phyloP scores from a whole-genome alignment of 805 yeast genomes.

The Ogataea dorogensis region DNA sequence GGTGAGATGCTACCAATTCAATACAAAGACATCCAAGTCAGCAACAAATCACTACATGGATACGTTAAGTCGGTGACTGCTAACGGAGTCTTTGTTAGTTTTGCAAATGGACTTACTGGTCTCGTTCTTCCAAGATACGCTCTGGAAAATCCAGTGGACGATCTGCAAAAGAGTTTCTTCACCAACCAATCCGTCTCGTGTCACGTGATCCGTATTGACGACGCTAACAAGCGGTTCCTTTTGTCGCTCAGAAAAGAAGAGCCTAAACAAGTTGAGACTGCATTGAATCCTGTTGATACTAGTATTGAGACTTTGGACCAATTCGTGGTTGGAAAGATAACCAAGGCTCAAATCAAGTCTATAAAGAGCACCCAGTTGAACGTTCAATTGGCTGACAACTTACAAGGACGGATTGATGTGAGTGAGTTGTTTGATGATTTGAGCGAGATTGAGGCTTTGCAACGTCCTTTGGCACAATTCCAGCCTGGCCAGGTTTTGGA shows the following conservation, averaged over 20 bases:
- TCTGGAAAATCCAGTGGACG: conserved; percentile 50
- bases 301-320: conserved; percentile 49
- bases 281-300: conserved; percentile 61
- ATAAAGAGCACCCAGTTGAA: conserved; percentile 73
- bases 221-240: conserved; percentile 66
- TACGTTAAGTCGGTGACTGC: conserved; percentile 75
- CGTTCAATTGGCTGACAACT: conserved; percentile 71
- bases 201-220: conserved; percentile 65
- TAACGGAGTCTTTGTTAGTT: conserved; percentile 79
- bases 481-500: conserved; percentile 54
- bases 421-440: conserved; percentile 60
- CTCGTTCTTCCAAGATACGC: conserved; percentile 75
- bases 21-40: conserved; percentile 56
- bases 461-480: conserved; percentile 59
- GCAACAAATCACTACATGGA: conserved; percentile 57
- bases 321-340: conserved; percentile 55
- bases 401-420: conserved; percentile 76
- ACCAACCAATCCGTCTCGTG: conserved; percentile 71
- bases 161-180: conserved; percentile 52
- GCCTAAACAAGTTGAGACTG: conserved; percentile 27
- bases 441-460: conserved; percentile 54
- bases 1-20: conserved; percentile 51
- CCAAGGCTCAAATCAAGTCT: conserved; percentile 58
- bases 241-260: conserved; percentile 51
- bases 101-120: conserved; percentile 79